Evolutionary conservation across 768 basidiomycete genomes (phyloP).

Genomic region (Phylloporus sp.): DNA sequence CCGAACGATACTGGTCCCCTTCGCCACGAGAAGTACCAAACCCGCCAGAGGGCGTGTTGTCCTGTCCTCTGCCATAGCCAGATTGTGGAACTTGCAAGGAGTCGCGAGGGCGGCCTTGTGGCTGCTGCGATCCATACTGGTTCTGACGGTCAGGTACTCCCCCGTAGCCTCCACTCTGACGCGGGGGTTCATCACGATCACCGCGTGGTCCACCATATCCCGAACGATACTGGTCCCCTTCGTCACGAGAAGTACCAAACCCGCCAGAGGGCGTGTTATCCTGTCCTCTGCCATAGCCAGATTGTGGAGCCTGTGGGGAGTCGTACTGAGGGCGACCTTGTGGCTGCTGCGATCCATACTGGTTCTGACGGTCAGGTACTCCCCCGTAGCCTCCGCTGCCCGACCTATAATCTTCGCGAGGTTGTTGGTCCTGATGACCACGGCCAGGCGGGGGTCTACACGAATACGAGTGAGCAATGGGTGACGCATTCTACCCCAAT

Average conservation of each 20-base stretch:
- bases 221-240: constrained; percentile 5
- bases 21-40: constrained; percentile 10
- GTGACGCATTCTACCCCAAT: too few relatives aligned
- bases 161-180: constrained; percentile 16
- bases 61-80: constrained; percentile 3
- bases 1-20: constrained; percentile 7
- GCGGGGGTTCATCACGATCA: constrained; percentile 2
- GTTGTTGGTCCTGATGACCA: constrained; percentile 5
- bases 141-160: constrained; percentile 2
- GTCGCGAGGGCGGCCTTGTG: constrained; percentile 9
- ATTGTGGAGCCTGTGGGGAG: not conserved
- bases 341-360: constrained; percentile 8
- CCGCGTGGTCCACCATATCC: constrained; percentile 1
- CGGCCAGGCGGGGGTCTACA: constrained; percentile 8
- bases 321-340: constrained; percentile 11
- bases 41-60: constrained; percentile 15
- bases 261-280: too few relatives aligned
- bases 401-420: constrained; percentile 4
- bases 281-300: constrained; percentile 1
- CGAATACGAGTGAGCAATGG: not conserved
- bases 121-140: constrained; percentile 9
- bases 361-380: constrained; percentile 5
- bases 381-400: constrained; percentile 2
- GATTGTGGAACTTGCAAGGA: not conserved
- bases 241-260: constrained; percentile 3